phyloP scores from a whole-genome alignment of 768 basidiomycete species.

The Gelatoporia subvermispora region DNA sequence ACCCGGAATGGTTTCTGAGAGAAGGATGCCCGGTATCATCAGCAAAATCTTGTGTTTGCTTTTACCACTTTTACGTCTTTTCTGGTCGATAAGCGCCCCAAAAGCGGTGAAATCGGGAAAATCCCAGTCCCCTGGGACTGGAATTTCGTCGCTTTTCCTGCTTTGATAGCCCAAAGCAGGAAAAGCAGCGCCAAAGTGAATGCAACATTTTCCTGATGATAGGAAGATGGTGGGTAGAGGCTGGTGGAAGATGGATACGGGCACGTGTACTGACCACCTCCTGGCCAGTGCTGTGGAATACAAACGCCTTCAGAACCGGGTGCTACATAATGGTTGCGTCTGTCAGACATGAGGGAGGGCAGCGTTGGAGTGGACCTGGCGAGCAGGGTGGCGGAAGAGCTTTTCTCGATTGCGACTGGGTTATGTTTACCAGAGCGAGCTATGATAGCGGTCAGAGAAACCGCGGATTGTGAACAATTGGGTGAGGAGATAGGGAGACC shows the following conservation, averaged over 20 bases:
- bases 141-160: too few relatives aligned
- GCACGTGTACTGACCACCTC: conserved; percentile 9
- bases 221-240: conserved; percentile 12
- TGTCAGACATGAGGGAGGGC: conserved; percentile 16
- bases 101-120: too few relatives aligned
- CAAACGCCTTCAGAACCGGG: conserved; percentile 11
- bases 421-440: conserved; percentile 22
- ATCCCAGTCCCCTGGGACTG: too few relatives aligned
- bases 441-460: conserved; percentile 47
- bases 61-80: too few relatives aligned
- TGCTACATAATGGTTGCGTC: conserved; percentile 15
- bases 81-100: too few relatives aligned
- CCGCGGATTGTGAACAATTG: conserved; percentile 54
- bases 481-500: conserved; percentile 57
- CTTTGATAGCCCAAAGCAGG: too few relatives aligned
- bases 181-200: too few relatives aligned
- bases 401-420: too few relatives aligned
- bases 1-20: conserved; percentile 7
- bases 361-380: conserved; percentile 1
- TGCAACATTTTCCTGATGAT: too few relatives aligned
- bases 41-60: too few relatives aligned
- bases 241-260: conserved; percentile 10
- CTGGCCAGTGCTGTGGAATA: conserved; percentile 12
- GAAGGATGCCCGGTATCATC: conserved; percentile 12
- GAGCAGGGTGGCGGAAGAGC: too few relatives aligned